Conservation (phyloP, 371 early-diverging fungal species). For the Mortierella sp. region DNA sequence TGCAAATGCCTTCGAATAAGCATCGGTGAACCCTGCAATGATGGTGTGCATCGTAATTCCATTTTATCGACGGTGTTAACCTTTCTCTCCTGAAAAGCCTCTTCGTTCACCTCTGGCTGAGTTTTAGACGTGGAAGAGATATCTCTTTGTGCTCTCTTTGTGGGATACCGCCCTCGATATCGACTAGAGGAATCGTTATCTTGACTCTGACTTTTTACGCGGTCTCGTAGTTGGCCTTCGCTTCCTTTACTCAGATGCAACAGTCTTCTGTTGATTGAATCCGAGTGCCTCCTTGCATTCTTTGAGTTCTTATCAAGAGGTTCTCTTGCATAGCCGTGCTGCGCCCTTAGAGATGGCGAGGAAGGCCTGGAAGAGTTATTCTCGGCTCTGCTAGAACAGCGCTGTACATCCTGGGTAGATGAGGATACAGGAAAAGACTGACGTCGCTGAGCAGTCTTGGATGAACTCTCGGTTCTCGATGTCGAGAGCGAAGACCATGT, state of each 20-base stretch:
- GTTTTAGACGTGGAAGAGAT: neutral
- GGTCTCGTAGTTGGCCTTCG: neutral
- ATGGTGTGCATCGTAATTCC: neutral
- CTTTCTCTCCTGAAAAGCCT: neutral
- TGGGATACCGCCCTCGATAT: neutral
- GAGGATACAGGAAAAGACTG: neutral
- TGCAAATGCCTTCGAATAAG: neutral
- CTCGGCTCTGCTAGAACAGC: neutral
- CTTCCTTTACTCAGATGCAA: neutral
- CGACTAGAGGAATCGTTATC: neutral
- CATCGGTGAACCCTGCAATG: neutral
- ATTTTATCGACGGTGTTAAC: neutral
- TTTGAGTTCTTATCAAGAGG: neutral
- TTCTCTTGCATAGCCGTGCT: neutral
- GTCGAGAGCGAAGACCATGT: conserved; percentile 15
- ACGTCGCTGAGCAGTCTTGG: neutral
- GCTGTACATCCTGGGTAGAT: neutral
- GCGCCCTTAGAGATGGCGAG: neutral
- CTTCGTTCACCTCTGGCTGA: neutral
- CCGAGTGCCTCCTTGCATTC: neutral
- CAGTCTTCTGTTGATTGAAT: neutral
- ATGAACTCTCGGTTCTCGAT: neutral
- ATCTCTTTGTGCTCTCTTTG: neutral
- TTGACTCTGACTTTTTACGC: neutral
- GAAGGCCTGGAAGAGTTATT: neutral